These are phyloP conservation scores for Lichina pygmaea DNA, from an alignment of 495 filamentous ascomycete genomes.

Conservation along the genomic window DNA sequence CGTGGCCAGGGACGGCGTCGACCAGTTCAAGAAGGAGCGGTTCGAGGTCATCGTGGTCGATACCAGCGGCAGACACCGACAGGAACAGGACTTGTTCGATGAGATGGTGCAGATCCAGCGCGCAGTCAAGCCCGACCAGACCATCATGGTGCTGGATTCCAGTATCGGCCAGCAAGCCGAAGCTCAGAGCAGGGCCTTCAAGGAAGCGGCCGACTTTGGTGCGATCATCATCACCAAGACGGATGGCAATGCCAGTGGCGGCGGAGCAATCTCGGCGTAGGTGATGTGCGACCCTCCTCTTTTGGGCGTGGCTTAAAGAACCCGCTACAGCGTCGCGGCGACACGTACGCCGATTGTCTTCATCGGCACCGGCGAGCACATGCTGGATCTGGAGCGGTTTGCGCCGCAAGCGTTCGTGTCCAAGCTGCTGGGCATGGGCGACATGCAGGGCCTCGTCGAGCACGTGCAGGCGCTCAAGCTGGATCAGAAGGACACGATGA, in stretches of 20 bases:
- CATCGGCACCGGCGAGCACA: slow-evolving; percentile 90
- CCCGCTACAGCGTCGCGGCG: slow-evolving; percentile 35
- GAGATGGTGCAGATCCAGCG: slow-evolving; percentile 96
- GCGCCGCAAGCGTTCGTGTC: slow-evolving; percentile 70
- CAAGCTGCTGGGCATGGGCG: slow-evolving; percentile 89
- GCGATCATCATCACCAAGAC: slow-evolving; percentile 99
- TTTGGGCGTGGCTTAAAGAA: neutral
- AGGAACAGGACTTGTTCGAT: slow-evolving; percentile 83
- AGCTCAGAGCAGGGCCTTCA: slow-evolving; percentile 85
- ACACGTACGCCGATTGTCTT: slow-evolving; percentile 94
- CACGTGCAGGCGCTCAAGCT: slow-evolving; percentile 93
- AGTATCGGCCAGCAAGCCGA: slow-evolving; percentile 92
- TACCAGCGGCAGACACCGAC: slow-evolving; percentile 77
- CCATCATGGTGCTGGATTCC: slow-evolving; percentile 91
- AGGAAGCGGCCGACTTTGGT: slow-evolving; percentile 89
- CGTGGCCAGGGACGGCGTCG: slow-evolving; percentile 80
- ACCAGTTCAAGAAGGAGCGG: slow-evolving; percentile 95
- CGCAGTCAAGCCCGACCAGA: slow-evolving; percentile 83
- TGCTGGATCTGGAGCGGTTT: slow-evolving; percentile 85
- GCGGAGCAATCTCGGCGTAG: slow-evolving; percentile 80
- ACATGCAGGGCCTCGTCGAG: slow-evolving; percentile 84
- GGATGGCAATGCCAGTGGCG: slow-evolving; percentile 80
- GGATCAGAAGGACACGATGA: slow-evolving; percentile 96
- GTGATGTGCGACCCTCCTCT: neutral
- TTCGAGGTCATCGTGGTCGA: slow-evolving; percentile 99